Conservation (phyloP, 1,284 basidiomycete species). For the Rhodotorula glutinis region DNA sequence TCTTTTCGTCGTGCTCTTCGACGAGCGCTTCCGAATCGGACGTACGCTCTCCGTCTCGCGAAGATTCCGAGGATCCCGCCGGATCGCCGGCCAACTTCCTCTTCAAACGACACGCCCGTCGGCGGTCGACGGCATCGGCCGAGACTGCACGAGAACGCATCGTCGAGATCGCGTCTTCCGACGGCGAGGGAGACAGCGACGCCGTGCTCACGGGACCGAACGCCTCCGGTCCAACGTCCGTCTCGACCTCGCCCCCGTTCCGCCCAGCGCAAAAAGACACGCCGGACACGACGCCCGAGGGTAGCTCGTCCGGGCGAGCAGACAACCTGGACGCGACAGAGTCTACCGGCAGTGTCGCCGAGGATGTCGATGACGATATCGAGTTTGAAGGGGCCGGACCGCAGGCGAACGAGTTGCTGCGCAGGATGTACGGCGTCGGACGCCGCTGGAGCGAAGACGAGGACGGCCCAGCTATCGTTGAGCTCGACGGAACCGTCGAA, state of each 20-base stretch:
- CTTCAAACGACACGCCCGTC: slow-evolving; percentile 12
- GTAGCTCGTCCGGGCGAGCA: not conserved
- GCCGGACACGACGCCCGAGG: not conserved
- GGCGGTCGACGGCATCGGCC: not conserved
- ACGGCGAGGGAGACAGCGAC: not conserved
- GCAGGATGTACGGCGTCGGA: slow-evolving; percentile 34
- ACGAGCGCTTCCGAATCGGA: slow-evolving; percentile 25
- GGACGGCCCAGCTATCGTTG: not conserved
- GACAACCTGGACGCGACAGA: not conserved
- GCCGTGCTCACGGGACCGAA: not conserved
- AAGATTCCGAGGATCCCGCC: slow-evolving; percentile 1
- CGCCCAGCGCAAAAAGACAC: not conserved
- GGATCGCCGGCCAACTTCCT: slow-evolving; percentile 13
- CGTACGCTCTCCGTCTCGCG: not conserved
- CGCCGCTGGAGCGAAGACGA: slow-evolving; percentile 21
- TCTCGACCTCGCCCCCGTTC: not conserved
- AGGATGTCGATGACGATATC: slow-evolving; percentile 4
- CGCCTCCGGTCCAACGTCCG: no score
- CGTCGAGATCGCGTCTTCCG: slow-evolving; percentile 6
- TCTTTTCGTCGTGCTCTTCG: slow-evolving; percentile 43
- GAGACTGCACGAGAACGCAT: not conserved
- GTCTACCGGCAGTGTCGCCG: slow-evolving; percentile 4
- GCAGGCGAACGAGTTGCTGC: slow-evolving; percentile 28
- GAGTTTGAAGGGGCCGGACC: slow-evolving; percentile 37
- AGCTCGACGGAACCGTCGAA: slow-evolving; percentile 2